Conservation (phyloP, 2,329 filamentous ascomycete species). For the Sarocladium strictum region DNA sequence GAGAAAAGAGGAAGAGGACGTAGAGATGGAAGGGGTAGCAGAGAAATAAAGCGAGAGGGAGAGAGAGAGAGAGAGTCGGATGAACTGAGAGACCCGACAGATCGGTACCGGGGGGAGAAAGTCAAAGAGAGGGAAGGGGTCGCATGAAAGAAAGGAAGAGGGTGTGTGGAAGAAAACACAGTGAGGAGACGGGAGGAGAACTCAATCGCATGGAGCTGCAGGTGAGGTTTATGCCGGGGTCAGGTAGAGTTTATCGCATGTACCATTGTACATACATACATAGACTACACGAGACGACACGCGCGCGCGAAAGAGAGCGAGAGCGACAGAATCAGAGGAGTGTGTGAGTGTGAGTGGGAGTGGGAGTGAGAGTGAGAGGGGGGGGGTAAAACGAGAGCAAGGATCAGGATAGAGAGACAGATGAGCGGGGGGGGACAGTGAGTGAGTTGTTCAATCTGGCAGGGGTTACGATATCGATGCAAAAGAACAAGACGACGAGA, state of each 20-base stretch:
- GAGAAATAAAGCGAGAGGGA: neutral
- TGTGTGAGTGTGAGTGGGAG: neutral
- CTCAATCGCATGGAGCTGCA: neutral
- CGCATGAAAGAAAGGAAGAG: neutral
- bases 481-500: too few species aligned
- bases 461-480: too few species aligned
- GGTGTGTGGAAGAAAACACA: neutral
- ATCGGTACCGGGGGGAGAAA: slow-evolving; percentile 7
- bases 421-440: neutral
- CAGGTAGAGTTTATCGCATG: neutral
- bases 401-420: neutral
- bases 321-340: too few species aligned
- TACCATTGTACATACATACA: too few species aligned
- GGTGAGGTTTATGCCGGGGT: neutral
- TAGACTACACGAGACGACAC: too few species aligned
- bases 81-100: neutral
- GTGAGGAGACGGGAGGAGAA: neutral
- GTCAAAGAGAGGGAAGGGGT: neutral
- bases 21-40: neutral
- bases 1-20: neutral
- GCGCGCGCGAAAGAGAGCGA: too few species aligned
- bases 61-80: neutral
- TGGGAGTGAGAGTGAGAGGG: neutral
- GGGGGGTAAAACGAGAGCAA: neutral
- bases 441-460: neutral